Percentiles rank a stretch among this genome's conserved stretches.
phyloP scores from a whole-genome alignment of 352 stramenopile genomes.

The Globisporangium camurandrum region DNA sequence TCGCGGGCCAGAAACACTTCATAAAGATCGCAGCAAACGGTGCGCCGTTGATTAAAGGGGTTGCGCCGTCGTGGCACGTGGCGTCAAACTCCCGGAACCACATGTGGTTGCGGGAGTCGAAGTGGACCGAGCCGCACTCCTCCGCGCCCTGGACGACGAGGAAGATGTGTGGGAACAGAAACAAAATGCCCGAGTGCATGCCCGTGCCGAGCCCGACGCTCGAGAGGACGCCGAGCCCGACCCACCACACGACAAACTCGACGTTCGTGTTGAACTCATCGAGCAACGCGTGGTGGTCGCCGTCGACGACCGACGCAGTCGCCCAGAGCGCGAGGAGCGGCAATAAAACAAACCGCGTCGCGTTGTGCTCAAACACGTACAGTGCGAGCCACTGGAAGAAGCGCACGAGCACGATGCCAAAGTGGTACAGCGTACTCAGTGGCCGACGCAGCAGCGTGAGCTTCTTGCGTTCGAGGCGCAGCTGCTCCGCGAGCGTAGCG shows the following conservation, averaged over 20 bases:
- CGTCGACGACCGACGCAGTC: slow-evolving; percentile 49
- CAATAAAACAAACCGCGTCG: slow-evolving; percentile 73
- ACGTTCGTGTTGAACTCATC: slow-evolving; percentile 79
- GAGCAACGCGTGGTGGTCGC: slow-evolving; percentile 64
- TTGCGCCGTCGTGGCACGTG: slow-evolving; percentile 44
- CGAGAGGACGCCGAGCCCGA: slow-evolving; percentile 90
- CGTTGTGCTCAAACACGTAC: slow-evolving; percentile 52
- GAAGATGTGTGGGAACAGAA: slow-evolving; percentile 94
- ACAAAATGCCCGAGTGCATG: slow-evolving; percentile 93
- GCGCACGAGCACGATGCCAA: slow-evolving; percentile 61
- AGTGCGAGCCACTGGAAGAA: slow-evolving; percentile 72
- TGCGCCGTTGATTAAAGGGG: slow-evolving; percentile 35
- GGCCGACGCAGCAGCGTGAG: slow-evolving; percentile 77
- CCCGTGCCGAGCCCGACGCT: slow-evolving; percentile 91
- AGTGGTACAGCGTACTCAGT: slow-evolving; percentile 74
- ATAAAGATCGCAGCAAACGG: slow-evolving; percentile 85
- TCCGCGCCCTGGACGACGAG: slow-evolving; percentile 84
- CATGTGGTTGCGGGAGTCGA: slow-evolving; percentile 85
- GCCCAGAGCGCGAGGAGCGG: slow-evolving; percentile 66
- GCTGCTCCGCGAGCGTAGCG: slow-evolving; percentile 34
- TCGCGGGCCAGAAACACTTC: slow-evolving; percentile 85
- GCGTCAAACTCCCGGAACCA: slow-evolving; percentile 86
- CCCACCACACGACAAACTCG: slow-evolving; percentile 91
- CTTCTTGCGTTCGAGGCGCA: slow-evolving; percentile 74
- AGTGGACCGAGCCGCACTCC: slow-evolving; percentile 83